These are phyloP conservation scores for Hanseniaspora clermontiae DNA, from an alignment of 805 yeast species.

Conservation along the genomic window DNA sequence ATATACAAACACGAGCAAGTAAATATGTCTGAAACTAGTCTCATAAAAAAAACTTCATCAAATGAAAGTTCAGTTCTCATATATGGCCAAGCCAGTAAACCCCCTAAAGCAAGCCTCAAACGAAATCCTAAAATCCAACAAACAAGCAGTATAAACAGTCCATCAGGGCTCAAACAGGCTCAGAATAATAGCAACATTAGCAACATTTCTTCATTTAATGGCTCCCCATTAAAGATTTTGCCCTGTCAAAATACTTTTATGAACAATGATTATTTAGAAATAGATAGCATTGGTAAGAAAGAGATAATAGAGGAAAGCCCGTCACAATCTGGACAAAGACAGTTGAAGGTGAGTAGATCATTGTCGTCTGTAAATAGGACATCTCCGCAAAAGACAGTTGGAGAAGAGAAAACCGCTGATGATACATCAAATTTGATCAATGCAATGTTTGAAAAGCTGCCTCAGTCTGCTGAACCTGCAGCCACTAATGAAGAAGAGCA, in stretches of 20 bases:
- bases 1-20: not conserved
- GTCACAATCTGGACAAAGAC: not conserved
- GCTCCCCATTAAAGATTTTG: slow-evolving; percentile 3
- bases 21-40: not conserved
- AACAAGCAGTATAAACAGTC: not conserved
- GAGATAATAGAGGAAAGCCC: not conserved
- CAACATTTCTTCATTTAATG: not conserved
- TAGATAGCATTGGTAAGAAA: slow-evolving; percentile 8
- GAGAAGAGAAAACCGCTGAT: not conserved
- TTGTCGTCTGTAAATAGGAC: not conserved
- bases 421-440: not conserved
- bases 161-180: not conserved
- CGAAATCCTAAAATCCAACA: not conserved
- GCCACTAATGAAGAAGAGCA: not conserved
- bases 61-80: not conserved
- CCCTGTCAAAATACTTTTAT: not conserved
- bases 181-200: not conserved
- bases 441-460: not conserved
- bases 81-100: not conserved
- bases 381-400: not conserved
- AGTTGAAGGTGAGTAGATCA: not conserved
- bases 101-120: not conserved
- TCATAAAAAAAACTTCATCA: not conserved
- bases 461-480: not conserved
- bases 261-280: slow-evolving; percentile 2